Conservation (phyloP, 441 rosid species). For the Erysimum pusillum region DNA sequence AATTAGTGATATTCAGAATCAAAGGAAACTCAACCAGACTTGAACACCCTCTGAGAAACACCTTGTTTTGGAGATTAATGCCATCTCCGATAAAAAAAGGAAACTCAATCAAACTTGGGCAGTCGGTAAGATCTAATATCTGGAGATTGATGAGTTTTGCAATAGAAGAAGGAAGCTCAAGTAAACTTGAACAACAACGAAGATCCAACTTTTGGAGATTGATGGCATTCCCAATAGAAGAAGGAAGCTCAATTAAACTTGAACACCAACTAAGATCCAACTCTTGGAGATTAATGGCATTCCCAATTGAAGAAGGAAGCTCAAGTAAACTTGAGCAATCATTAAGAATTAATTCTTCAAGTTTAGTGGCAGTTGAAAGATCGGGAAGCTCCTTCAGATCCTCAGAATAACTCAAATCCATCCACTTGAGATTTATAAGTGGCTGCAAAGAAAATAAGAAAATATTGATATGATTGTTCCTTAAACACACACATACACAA, state of each 20-base stretch:
- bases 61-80: neutral
- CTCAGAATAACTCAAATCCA: neutral
- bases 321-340: too few species aligned
- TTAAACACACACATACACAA: too few species aligned
- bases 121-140: neutral
- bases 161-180: neutral
- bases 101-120: neutral
- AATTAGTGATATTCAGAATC: neutral
- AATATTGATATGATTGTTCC: neutral
- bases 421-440: neutral
- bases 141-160: neutral
- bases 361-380: conserved; percentile 15
- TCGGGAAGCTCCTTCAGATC: neutral
- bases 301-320: too few species aligned
- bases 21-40: neutral
- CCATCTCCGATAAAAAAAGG: neutral
- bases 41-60: too few species aligned
- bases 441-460: neutral
- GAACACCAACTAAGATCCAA: neutral
- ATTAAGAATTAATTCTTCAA: neutral
- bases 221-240: too few species aligned
- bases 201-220: too few species aligned
- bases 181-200: neutral
- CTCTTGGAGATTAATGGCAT: neutral
- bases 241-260: too few species aligned